Evolutionary conservation across 2,329 filamentous ascomycete species (phyloP), one percentile per base, ranked within the genome.

Genomic region (Gyromitra esculenta): DNA sequence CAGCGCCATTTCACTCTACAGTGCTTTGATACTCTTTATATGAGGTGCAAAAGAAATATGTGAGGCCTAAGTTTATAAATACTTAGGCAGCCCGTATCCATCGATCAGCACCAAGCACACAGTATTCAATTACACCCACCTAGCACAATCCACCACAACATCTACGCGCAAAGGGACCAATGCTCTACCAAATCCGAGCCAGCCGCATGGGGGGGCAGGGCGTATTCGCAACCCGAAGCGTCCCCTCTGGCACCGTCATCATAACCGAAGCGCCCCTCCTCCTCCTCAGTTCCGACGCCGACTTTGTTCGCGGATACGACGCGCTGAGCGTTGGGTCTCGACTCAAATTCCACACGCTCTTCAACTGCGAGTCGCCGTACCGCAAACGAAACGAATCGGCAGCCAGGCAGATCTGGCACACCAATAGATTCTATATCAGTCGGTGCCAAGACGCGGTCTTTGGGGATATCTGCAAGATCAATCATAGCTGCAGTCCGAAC

Each of bases 401-500:
- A 35, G 52, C 25, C 5, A 25, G 11, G 15, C 8, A 21, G 18
- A 62, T 62, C 8, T 62, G 57, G 57, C 1, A 5, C 35, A 43
- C 15, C 6, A 62, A 62, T 21, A 41, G n/a, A 1, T 43, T 43
- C n/a, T 4, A 11, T 11, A 9, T 37, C 1, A 6, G 8, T 11
- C 0, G 0, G 8, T n/a, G 21, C 11, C 6, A 43, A 6, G 35
- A 11, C 11, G 57, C 57, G 11, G 37, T 62, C 1, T 43, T 62
- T 45, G n/a, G 21, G 9, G 11, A 62, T 11, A 18, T 18, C 13
- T 62, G 57, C 21, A 21, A 21, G 21, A 62, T 62, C 37, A 62
- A 62, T 37, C 37, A 62, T 25, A 62, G 37, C 39, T 62, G 57
- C 11, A 62, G 8, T 21, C 37, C 35, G 11, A 62, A 62, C 7